Percentiles rank a stretch among this genome's conserved stretches.
Conservation (phyloP, 2,329 filamentous ascomycete genomes). For the Byssothecium circinans region DNA sequence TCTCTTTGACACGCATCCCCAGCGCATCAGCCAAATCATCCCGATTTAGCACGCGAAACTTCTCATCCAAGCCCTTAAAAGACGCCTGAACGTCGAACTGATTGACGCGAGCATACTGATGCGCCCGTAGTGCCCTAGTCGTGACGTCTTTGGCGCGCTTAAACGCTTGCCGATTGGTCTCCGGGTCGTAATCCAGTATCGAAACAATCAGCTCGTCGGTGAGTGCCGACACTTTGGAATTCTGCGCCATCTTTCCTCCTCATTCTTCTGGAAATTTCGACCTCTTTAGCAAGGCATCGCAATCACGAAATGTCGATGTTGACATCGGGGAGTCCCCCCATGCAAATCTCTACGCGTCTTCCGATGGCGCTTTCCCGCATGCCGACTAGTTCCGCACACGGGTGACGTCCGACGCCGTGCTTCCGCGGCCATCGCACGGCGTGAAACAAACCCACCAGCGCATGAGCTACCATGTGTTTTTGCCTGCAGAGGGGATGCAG, state of each 20-base stretch:
- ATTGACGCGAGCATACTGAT: constrained; percentile 50
- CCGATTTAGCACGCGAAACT: constrained; percentile 77
- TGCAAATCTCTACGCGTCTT: neutral
- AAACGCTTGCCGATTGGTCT: constrained; percentile 39
- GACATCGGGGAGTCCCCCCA: neutral
- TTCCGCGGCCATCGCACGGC: neutral
- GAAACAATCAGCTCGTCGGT: constrained; percentile 71
- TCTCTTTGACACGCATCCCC: constrained; percentile 58
- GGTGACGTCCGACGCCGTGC: neutral
- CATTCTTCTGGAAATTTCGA: neutral
- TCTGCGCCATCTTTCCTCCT: constrained; percentile 64
- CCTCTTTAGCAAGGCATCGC: neutral
- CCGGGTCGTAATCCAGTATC: constrained; percentile 56
- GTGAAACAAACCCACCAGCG: neutral
- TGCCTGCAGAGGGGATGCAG: neutral
- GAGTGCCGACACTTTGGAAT: constrained; percentile 64
- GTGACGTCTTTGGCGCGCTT: constrained; percentile 44
- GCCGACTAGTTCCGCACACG: neutral
- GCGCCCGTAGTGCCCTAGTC: constrained; percentile 42
- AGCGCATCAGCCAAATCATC: constrained; percentile 77
- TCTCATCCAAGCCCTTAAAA: constrained; percentile 69
- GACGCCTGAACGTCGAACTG: constrained; percentile 51
- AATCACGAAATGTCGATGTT: neutral
- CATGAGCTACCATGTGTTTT: neutral
- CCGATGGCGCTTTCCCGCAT: neutral